Base-by-base conservation (phyloP, 257 asterid species). In the Catharanthus roseus region DNA sequence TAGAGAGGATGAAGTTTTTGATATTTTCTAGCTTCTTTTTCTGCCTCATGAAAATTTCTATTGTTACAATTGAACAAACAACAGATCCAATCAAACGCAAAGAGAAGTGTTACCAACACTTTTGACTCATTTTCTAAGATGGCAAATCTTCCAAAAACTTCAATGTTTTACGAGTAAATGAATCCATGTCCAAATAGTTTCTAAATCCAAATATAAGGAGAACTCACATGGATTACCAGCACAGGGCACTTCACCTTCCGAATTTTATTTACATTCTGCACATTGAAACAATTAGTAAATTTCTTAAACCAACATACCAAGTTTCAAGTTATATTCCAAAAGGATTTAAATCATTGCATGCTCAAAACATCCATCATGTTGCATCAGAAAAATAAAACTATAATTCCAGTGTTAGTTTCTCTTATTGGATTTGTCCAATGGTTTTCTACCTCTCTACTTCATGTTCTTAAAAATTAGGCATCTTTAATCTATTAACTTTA, bases 151-250 rank as follows among this genome's bases (percentile, higher is more conserved):
- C n/a, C n/a, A n/a, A n/a, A n/a, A n/a, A n/a, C n/a, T n/a, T n/a
- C n/a, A n/a, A n/a, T n/a, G n/a, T n/a, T n/a, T n/a, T n/a, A n/a
- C n/a, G n/a, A n/a, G 10, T 13, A 26, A 56, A 26, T 55, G 6
- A 10, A 28, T 31, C 15, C 24, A 58, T 36, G n/a, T 39, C 1
- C 11, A 63, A 65, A 19, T 29, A 28, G 28, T 19, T 57, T 6
- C 3, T 5, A 18, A 5, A 7, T 16, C 58, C 34, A 18, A 28
- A 16, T 44, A 12, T 21, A 15, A 29, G 70, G 57, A 71, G 69
- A 50, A 85, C 97, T 93, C 89, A 93, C 99, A 83, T 93, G 99
- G 79, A 93, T 91, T 67, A 93, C 96, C 38, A 91, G 97, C 81
- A 85, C 96, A 11, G 99, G 97, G 69, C 86, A 89, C 76, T 93